Evolutionary conservation across 2,329 filamentous ascomycete genomes (phyloP).

Genomic region (Neophaeococcomyces aloes): DNA sequence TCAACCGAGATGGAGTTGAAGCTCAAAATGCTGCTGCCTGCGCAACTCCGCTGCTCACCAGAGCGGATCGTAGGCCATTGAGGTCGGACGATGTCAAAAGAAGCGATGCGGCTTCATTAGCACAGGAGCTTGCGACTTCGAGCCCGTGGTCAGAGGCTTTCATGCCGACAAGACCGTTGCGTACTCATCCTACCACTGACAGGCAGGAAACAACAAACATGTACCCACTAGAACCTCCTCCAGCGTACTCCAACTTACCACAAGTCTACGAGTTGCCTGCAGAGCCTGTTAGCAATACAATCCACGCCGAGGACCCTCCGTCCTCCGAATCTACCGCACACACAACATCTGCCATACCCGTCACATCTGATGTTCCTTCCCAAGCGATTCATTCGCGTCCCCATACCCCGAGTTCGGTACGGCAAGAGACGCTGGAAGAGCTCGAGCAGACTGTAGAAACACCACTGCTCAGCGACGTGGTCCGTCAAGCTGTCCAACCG

Average conservation of each 20-base stretch:
- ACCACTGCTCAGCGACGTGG: too few species aligned
- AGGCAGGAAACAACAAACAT: neutral
- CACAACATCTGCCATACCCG: neutral
- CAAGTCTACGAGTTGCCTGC: constrained; percentile 2
- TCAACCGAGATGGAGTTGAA: neutral
- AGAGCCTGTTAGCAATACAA: neutral
- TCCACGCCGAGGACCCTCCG: too few species aligned
- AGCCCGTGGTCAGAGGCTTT: constrained; percentile 4
- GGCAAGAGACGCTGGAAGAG: too few species aligned
- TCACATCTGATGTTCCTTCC: too few species aligned
- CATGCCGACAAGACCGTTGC: neutral
- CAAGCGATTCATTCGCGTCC: too few species aligned
- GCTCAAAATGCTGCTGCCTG: constrained; percentile 2
- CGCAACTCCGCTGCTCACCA: neutral
- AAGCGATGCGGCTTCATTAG: constrained; percentile 1
- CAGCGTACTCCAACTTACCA: constrained; percentile 1
- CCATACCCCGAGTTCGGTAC: too few species aligned
- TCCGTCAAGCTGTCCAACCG: too few species aligned
- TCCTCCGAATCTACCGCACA: neutral
- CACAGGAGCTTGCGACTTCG: constrained; percentile 5
- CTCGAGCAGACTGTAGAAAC: too few species aligned
- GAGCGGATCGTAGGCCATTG: neutral
- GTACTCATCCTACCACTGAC: neutral
- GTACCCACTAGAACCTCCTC: constrained; percentile 2
- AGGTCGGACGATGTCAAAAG: neutral